Evolutionary conservation across 192 early-diverging fungal genomes (phyloP), one percentile per base, ranked within the genome.

Genomic region (Chytriomyces confervae): DNA sequence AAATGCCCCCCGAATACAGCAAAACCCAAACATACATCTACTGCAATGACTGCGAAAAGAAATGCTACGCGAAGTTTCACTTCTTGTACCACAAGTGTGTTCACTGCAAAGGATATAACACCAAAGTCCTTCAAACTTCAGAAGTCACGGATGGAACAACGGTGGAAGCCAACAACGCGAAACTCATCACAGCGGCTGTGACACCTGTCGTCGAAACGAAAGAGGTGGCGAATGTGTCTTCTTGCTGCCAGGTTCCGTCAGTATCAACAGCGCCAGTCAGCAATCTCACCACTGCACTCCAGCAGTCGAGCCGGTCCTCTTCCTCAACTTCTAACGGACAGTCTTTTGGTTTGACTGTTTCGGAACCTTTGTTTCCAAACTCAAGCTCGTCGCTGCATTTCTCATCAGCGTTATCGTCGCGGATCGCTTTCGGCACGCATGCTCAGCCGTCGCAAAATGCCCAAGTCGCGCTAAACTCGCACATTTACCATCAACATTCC

Each of bases 61-160:
- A 92, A 61, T 95, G 91, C 0, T 82, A 83, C 8, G 92, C 95
- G 8, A 92, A 91, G 80, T 98, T 91, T 84, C 95, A 99, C 74
- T 99, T 98, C 83, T 69, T 99, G 16, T 99, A 99, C 82, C 97
- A 99, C 87, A 96, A 95, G 75, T 99, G 97, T 80, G 81, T 80
- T 6, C 76, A 85, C 46, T 99, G 97, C 82, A 76, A 82, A 20
- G 92, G 94, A 20, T 99, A 94, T 82, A 99, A 97, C 77, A 97
- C 96, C 2, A 92, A 92, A 66, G 91, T 95, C 0, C 77, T 96
- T 45, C 82, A 86, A 46, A 95, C 93, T 23, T 67, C 79, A 60
- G 86, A 87, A 81, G 44, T 73, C 27, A 62, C 13, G 65, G 75
- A 77, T 23, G 75, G 65, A 29, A 45, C 61, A 60, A 70, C 60